phyloP scores from a whole-genome alignment of 192 early-diverging fungal genomes.

The Backusella tuberculispora region DNA sequence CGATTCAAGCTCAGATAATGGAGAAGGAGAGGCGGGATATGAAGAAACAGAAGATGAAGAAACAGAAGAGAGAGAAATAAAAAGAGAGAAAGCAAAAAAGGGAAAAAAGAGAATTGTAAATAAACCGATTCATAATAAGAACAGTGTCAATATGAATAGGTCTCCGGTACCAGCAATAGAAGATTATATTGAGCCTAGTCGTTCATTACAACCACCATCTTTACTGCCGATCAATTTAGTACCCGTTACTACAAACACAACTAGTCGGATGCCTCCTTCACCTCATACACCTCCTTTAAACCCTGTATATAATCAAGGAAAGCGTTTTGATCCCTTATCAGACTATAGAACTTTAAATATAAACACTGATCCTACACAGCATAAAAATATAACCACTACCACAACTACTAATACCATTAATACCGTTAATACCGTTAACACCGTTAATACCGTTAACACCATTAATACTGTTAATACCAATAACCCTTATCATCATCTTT shows the following conservation, averaged over 20 bases:
- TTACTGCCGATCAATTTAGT: neutral
- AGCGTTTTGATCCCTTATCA: slow-evolving; percentile 26
- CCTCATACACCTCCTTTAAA: slow-evolving; percentile 6
- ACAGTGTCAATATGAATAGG: neutral
- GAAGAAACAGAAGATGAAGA: neutral
- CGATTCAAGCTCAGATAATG: neutral
- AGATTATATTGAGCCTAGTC: slow-evolving; percentile 53
- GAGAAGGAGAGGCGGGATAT: neutral
- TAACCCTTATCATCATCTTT: neutral
- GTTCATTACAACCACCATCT: neutral
- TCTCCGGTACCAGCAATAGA: slow-evolving; percentile 52
- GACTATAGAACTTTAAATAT: slow-evolving; percentile 22
- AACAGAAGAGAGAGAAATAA: slow-evolving; percentile 4
- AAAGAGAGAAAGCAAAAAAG: slow-evolving; percentile 2
- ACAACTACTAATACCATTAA: neutral
- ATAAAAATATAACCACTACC: neutral
- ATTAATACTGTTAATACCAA: neutral
- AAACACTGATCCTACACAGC: neutral
- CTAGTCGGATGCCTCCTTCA: neutral
- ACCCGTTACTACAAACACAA: neutral
- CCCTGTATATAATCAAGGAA: slow-evolving; percentile 12
- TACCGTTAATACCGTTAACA: neutral
- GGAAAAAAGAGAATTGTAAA: slow-evolving; percentile 12
- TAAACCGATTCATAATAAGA: slow-evolving; percentile 9
- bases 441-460: neutral